Conservation (phyloP, 352 stramenopile species). For the Pythium dissimile region DNA sequence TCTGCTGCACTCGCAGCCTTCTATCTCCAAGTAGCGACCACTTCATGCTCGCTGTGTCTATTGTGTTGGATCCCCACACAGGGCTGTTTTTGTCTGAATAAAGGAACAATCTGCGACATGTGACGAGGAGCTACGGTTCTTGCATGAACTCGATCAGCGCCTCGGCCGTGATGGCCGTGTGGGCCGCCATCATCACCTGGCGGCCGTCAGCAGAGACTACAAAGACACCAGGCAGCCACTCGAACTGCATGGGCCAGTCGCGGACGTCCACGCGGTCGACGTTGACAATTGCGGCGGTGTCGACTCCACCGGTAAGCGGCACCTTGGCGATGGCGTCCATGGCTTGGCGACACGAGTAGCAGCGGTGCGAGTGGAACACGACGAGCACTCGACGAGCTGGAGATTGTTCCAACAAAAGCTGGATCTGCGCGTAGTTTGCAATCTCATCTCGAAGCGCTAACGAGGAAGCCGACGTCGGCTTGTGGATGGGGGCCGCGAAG, state of each 20-base stretch:
- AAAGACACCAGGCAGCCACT: conserved; percentile 17
- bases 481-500: background rate
- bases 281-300: conserved; percentile 6
- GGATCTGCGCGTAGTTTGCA: background rate
- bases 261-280: conserved; percentile 14
- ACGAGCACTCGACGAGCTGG: conserved; percentile 1
- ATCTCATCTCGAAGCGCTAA: background rate
- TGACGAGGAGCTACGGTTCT: no score
- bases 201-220: background rate
- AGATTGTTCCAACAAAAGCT: background rate
- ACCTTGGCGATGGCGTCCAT: background rate
- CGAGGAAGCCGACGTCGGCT: no score
- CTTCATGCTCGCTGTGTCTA: conserved; percentile 1
- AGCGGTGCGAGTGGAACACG: conserved; percentile 9
- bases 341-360: conserved; percentile 18
- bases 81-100: conserved; percentile 1
- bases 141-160: conserved; percentile 1
- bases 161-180: conserved; percentile 6
- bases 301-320: background rate
- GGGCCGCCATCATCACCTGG: conserved; percentile 2
- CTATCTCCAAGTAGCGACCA: no score
- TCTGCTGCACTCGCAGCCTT: no score
- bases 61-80: conserved; percentile 7
- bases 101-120: conserved; percentile 1
- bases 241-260: conserved; percentile 14